Evolutionary conservation across 176 grass and related monocot species (phyloP).

Genomic region (Cenchrus purpureus): DNA sequence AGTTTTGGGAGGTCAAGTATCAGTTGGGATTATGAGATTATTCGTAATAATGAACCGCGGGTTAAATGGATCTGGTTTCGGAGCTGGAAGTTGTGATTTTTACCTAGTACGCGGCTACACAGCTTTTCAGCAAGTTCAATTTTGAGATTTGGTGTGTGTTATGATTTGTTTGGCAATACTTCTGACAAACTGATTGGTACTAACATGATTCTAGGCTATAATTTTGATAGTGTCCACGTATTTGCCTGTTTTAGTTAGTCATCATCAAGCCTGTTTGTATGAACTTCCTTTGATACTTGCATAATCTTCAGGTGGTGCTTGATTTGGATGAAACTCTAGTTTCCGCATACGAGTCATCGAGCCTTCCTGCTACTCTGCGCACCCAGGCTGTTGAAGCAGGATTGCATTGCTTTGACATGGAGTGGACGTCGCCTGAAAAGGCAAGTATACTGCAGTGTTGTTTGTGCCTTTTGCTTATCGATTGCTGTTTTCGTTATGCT

Average conservation of each 20-base stretch:
- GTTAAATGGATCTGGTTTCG: neutral
- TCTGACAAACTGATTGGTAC: neutral
- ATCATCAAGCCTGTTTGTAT: conserved; percentile 1
- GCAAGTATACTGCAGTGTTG: conserved; percentile 28
- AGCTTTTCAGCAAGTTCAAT: neutral
- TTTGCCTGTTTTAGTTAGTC: neutral
- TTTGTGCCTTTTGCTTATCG: neutral
- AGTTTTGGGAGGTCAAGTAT: neutral
- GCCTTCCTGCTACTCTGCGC: conserved; percentile 60
- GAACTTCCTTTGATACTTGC: conserved; percentile 4
- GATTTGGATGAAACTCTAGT: conserved; percentile 95
- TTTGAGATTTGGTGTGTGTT: conserved; percentile 16
- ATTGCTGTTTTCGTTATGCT: conserved; percentile 3
- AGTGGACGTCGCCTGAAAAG: conserved; percentile 73
- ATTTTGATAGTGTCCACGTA: neutral
- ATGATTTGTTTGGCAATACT: neutral
- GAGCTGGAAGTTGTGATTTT: neutral
- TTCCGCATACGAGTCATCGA: conserved; percentile 76
- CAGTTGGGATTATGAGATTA: neutral
- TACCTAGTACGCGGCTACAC: neutral
- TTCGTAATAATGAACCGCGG: neutral
- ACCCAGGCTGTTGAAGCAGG: conserved; percentile 67
- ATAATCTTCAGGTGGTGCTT: conserved; percentile 69
- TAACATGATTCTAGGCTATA: neutral
- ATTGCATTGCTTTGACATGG: conserved; percentile 82